Base-by-base conservation (phyloP, 2,329 filamentous ascomycete species). In the Neoarthrinium moseri region DNA sequence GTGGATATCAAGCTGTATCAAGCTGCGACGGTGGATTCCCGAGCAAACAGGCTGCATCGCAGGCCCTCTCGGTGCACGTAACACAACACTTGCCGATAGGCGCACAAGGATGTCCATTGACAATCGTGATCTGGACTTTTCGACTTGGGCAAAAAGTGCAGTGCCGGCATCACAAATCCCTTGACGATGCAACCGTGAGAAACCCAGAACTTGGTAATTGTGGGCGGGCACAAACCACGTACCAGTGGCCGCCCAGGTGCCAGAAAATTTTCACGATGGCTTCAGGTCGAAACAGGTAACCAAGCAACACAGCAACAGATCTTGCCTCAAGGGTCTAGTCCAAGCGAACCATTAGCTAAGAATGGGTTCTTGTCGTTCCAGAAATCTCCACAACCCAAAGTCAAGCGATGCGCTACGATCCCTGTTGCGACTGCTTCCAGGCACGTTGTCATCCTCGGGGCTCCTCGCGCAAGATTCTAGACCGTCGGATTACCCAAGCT, bases 181-280 rank as follows among this genome's bases (percentile, higher is more conserved):
- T n/a, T n/a, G n/a, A n/a, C n/a, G n/a, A n/a, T n/a, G n/a, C n/a
- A n/a, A n/a, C n/a, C n/a, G n/a, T n/a, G n/a, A n/a, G n/a, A n/a
- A n/a, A n/a, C n/a, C n/a, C n/a, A n/a, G n/a, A n/a, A n/a, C n/a
- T n/a, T n/a, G n/a, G n/a, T n/a, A n/a, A n/a, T n/a, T n/a, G n/a
- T n/a, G n/a, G n/a, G n/a, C n/a, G n/a, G n/a, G 33, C 13, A 11
- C 22, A 6, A 24, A 23, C 8, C 20, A 12, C 21, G 8, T 12
- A 20, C 8, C 13, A 17, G n/a, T 23, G 17, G 15, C 15, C 17
- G 35, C 22, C 20, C 11, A 20, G 5, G 23, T 20, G 15, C 15
- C 18, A 29, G 17, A 45, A 45, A 45, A 38, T 45, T 34, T 46
- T 46, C 44, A 46, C 44, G 44, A 46, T 46, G 36, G 44, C 44